Percentiles rank a stretch among this genome's conserved stretches.
phyloP scores from a whole-genome alignment of 73 alveolate species.

The Symbiodinium pilosum region DNA sequence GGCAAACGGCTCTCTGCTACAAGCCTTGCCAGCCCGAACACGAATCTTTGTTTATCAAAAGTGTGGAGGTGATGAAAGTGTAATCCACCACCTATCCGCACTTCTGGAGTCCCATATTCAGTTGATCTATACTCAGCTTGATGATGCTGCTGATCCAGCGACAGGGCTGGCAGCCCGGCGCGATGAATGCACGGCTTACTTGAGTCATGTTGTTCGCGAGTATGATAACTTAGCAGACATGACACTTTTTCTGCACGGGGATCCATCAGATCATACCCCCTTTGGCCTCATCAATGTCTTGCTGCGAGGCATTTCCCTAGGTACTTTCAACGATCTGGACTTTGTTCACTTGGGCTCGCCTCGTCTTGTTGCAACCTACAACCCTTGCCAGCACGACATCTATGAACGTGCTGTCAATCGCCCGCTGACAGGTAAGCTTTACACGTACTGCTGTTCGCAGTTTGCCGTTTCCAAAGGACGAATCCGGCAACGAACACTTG shows the following conservation, averaged over 20 bases:
- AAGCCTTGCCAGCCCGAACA: conserved; percentile 41
- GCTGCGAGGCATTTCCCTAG: conserved; percentile 47
- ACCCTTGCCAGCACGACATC: conserved; percentile 75
- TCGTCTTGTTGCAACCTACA: conserved; percentile 60
- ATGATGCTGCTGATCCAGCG: conserved; percentile 59
- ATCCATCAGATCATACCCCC: conserved; percentile 85
- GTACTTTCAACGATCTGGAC: conserved; percentile 34
- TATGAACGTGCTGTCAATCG: conserved; percentile 39
- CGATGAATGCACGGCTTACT: conserved; percentile 82
- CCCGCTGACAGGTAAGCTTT: not conserved
- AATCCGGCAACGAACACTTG: conserved; percentile 29
- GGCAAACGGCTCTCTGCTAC: conserved; percentile 39
- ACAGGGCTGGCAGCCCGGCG: conserved; percentile 80
- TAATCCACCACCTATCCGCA: not conserved
- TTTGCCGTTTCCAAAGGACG: conserved; percentile 44
- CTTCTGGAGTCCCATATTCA: conserved; percentile 22
- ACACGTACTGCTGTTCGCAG: conserved; percentile 64
- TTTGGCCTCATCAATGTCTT: conserved; percentile 46
- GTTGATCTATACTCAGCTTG: conserved; percentile 32
- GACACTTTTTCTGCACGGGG: conserved; percentile 77
- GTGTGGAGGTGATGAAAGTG: conserved; percentile 32
- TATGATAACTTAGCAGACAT: conserved; percentile 31
- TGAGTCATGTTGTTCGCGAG: conserved; percentile 52
- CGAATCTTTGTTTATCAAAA: conserved; percentile 68
- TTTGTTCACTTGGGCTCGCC: conserved; percentile 70